Evolutionary conservation across 139 green algal species (phyloP), one percentile per base, ranked within the genome.

Genomic region (Astrephomene gubernaculifera): DNA sequence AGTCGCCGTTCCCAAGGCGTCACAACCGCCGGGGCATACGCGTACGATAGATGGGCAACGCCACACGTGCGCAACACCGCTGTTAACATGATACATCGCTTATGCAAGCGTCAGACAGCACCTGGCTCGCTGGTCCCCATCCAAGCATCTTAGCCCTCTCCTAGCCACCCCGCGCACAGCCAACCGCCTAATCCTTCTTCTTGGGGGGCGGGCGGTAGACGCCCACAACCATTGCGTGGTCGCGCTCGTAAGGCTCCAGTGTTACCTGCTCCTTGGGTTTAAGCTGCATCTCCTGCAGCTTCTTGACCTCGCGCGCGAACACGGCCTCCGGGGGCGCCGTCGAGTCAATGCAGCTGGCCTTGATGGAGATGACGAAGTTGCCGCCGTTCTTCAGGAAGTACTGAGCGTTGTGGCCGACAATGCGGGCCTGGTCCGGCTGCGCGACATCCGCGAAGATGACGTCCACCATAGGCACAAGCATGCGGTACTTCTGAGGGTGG

Each of bases 381-480:
- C 98, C 98, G 43, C 94, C 94, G 76, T 97, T 99, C 85, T 99
- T 99, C 4, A 99, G 86, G 90, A 99, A 99, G 89, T 98, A 97
- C 87, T 98, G 94, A 12, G 96, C 96, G 89, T 99, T 99, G 70
- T 99, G 87, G 38, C 93, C 98, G 14, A 99, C 96, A 81, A 99
- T 99, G 85, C 98, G 96, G 2, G 96, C 98, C 90, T 95, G 94
- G 91, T 97, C 95, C 24, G 96, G 97, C 94, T 99, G 97, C 52
- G 97, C 97, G 9, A 99, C 97, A 83, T 99, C 98, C 17, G 98
- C 98, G 86, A 99, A 99, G 54, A 99, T 93, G 14, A 97, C 94
- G 81, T 99, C 98, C 53, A 99, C 98, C 98, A 99, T 99, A 79
- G 96, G 97, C 79, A 99, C 96, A 65, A 99, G 95, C 98, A 99